phyloP scores from a whole-genome alignment of 1,139 yeast genomes.

The Schizosaccharomyces versatilis region DNA sequence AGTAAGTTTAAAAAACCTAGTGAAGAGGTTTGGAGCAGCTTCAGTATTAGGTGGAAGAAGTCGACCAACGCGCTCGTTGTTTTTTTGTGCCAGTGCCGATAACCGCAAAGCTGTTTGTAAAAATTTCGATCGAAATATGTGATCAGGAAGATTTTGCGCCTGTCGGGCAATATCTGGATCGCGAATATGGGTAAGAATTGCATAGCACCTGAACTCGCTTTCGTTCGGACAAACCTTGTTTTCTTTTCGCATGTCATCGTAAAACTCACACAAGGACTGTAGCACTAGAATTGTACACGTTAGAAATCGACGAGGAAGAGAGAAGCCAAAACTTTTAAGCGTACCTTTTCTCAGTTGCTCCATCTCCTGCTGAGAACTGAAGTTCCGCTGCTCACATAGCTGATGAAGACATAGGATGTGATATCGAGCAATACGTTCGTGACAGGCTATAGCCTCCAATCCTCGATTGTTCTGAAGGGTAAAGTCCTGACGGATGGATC shows the following conservation, averaged over 20 bases:
- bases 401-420: conserved; percentile 65
- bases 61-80: conserved; percentile 28
- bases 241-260: conserved; percentile 51
- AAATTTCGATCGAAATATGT: conserved; percentile 31
- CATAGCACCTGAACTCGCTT: conserved; percentile 82
- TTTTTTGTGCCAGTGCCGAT: conserved; percentile 44
- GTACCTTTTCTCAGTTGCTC: conserved; percentile 63
- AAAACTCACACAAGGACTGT: conserved; percentile 73
- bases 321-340: background rate
- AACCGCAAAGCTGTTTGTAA: conserved; percentile 54
- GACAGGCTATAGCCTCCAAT: conserved; percentile 81
- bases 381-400: conserved; percentile 62
- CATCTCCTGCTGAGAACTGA: conserved; percentile 81
- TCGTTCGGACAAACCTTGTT: conserved; percentile 62
- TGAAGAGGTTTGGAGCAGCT: conserved; percentile 41
- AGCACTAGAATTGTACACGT: conserved; percentile 25
- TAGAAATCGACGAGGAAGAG: background rate
- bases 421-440: conserved; percentile 73
- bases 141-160: conserved; percentile 42
- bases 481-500: conserved; percentile 91
- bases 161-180: conserved; percentile 73
- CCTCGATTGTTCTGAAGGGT: conserved; percentile 89
- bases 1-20: conserved; percentile 39
- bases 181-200: conserved; percentile 52
- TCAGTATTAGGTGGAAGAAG: conserved; percentile 34